Evolutionary conservation across 176 grass and related monocot genomes (phyloP).

Genomic region (Eragrostis nindensis): DNA sequence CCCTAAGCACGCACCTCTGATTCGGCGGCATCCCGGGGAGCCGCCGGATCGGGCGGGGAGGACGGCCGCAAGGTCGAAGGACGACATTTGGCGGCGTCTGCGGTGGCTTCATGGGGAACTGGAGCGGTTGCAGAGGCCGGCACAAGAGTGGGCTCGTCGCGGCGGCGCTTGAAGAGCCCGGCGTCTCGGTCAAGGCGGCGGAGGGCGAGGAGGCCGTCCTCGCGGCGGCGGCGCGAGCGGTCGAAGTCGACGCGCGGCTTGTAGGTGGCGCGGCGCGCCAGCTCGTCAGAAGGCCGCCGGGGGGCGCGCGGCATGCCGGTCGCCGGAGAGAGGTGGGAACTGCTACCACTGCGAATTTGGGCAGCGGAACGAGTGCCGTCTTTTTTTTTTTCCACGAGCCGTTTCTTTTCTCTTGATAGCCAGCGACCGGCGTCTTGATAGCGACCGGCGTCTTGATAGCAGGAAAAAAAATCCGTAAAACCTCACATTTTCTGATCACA

Average conservation of each 20-base stretch:
- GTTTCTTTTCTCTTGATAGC: too few relatives aligned
- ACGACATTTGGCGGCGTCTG: background rate
- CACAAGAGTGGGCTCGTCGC: conserved; percentile 32
- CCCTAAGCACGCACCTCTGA: conserved; percentile 45
- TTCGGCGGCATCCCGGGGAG: conserved; percentile 17
- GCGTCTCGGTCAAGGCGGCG: conserved; percentile 64
- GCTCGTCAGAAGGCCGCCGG: conserved; percentile 39
- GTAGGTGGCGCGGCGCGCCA: conserved; percentile 60
- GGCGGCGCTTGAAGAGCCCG: conserved; percentile 76
- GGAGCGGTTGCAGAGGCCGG: background rate
- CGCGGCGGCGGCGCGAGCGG: conserved; percentile 61
- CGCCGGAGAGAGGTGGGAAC: background rate
- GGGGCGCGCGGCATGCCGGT: conserved; percentile 40
- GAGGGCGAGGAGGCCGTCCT: conserved; percentile 63
- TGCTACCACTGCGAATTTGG: background rate
- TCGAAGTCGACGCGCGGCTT: conserved; percentile 61
- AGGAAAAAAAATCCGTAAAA: too few relatives aligned
- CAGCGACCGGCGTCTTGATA: too few relatives aligned
- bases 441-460: too few relatives aligned
- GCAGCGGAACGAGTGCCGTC: too few relatives aligned
- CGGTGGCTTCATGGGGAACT: background rate
- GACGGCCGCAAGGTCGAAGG: conserved; percentile 27
- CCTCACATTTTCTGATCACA: too few relatives aligned
- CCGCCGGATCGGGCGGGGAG: background rate
- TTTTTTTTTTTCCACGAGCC: too few relatives aligned